Evolutionary conservation across 2,329 filamentous ascomycete species (phyloP).

Genomic region (Aureobasidium leucospermi): DNA sequence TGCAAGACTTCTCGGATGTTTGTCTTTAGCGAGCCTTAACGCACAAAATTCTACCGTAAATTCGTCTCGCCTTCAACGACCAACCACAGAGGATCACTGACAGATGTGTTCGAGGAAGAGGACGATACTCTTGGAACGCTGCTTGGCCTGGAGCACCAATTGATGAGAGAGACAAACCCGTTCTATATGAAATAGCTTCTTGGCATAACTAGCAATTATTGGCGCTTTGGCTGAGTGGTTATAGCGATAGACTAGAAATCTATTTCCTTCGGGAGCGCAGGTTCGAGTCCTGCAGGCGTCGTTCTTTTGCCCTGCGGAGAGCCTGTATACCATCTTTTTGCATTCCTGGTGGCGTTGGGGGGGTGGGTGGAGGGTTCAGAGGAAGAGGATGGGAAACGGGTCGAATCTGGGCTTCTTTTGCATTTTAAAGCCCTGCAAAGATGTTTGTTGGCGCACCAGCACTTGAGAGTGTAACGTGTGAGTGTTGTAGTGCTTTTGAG

Average conservation of each 20-base stretch:
- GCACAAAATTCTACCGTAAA: background rate
- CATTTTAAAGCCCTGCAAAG: background rate
- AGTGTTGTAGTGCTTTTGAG: background rate
- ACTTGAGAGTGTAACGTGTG: background rate
- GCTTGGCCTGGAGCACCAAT: too few relatives aligned
- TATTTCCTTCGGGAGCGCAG: slow-evolving; percentile 6
- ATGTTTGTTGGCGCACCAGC: background rate
- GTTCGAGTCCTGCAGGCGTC: slow-evolving; percentile 10
- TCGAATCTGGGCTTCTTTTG: background rate
- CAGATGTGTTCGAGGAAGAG: too few relatives aligned
- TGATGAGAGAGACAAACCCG: too few relatives aligned
- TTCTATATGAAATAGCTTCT: too few relatives aligned
- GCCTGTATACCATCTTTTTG: background rate
- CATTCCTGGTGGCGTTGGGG: background rate
- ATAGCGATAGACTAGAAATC: slow-evolving; percentile 14
- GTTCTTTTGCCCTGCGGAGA: background rate
- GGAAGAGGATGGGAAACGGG: too few relatives aligned
- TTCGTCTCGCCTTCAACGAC: background rate
- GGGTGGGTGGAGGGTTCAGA: too few relatives aligned
- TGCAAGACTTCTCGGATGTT: background rate
- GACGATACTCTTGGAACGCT: too few relatives aligned
- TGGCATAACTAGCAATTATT: background rate
- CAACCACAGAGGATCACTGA: too few relatives aligned
- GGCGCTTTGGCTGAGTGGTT: slow-evolving; percentile 14
- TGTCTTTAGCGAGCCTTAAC: background rate